A percentile compares a stretch with the other conserved stretches of the same genome.
These are phyloP conservation scores for Hyphodiscus hymeniophilus DNA, from an alignment of 495 filamentous ascomycete species.

Conservation along the genomic window DNA sequence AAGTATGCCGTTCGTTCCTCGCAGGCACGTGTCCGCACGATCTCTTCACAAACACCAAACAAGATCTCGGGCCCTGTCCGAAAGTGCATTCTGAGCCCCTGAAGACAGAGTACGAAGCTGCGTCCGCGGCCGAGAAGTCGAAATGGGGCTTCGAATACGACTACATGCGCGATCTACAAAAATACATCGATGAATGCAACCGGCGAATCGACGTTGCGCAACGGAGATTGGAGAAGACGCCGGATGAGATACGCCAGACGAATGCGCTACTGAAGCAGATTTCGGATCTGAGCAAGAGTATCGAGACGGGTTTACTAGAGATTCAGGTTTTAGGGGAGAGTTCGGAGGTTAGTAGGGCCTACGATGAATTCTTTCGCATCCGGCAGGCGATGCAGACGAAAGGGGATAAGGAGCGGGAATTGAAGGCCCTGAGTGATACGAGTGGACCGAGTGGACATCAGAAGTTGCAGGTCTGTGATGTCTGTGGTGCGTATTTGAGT, in stretches of 20 bases:
- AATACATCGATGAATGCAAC: constrained; percentile 95
- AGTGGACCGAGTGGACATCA: constrained; percentile 90
- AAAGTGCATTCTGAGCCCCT: constrained; percentile 85
- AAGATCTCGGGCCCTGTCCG: constrained; percentile 87
- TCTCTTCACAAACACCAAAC: constrained; percentile 99
- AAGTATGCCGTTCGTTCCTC: constrained; percentile 92
- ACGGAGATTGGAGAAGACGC: constrained; percentile 89
- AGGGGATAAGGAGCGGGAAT: constrained; percentile 75
- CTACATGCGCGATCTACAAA: constrained; percentile 91
- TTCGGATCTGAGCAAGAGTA: constrained; percentile 65
- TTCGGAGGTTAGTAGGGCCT: constrained; percentile 68
- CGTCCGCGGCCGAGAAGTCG: constrained; percentile 55
- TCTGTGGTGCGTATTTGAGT: constrained; percentile 88
- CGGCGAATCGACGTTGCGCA: constrained; percentile 85
- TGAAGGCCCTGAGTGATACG: constrained; percentile 87
- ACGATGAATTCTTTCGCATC: constrained; percentile 80
- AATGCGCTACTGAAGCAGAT: constrained; percentile 88
- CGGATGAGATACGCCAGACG: constrained; percentile 96
- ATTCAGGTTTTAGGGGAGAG: constrained; percentile 78
- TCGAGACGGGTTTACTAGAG: constrained; percentile 78
- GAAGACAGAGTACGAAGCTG: constrained; percentile 77
- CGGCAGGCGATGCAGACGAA: constrained; percentile 73
- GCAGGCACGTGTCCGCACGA: constrained; percentile 95
- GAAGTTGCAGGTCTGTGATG: constrained; percentile 97
- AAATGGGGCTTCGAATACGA: constrained; percentile 91